Evolutionary conservation across 495 filamentous ascomycete species (phyloP).

Genomic region (Aspergillus sclerotioniger): DNA sequence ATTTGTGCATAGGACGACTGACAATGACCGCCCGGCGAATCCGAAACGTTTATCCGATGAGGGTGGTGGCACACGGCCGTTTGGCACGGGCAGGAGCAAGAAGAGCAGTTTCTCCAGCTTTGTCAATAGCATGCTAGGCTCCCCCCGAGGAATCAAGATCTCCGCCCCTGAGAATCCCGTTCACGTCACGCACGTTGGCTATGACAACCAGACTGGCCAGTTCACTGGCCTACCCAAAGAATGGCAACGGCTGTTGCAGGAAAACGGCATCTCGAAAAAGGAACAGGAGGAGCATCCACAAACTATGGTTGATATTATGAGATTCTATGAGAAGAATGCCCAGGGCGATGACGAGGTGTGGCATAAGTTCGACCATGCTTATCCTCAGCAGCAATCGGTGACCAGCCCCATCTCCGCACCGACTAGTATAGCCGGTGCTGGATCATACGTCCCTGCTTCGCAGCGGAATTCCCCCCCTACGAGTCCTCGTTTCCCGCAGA

Average conservation of each 20-base stretch:
- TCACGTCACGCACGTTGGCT: conserved; percentile 96
- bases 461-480: conserved; percentile 68
- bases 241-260: conserved; percentile 93
- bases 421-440: conserved; percentile 8
- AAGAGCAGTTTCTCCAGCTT: conserved; percentile 95
- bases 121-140: conserved; percentile 88
- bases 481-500: conserved; percentile 88
- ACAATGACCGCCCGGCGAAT: conserved; percentile 44
- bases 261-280: conserved; percentile 93
- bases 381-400: conserved; percentile 55
- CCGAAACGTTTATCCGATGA: conserved; percentile 88
- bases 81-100: conserved; percentile 65
- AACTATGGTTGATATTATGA: conserved; percentile 89
- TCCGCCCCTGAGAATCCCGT: conserved; percentile 96
- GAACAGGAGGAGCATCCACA: conserved; percentile 95
- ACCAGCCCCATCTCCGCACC: conserved; percentile 31
- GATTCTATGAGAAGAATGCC: conserved; percentile 91
- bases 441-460: conserved; percentile 14
- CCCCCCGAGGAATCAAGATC: conserved; percentile 85
- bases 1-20: conserved; percentile 31
- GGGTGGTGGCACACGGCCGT: conserved; percentile 55
- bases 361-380: conserved; percentile 92
- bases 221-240: conserved; percentile 97
- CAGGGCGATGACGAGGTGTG: conserved; percentile 82
- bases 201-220: conserved; percentile 93